These are phyloP conservation scores for Dactylis glomerata DNA, from an alignment of 176 grass and related monocot genomes.

Conservation along the genomic window DNA sequence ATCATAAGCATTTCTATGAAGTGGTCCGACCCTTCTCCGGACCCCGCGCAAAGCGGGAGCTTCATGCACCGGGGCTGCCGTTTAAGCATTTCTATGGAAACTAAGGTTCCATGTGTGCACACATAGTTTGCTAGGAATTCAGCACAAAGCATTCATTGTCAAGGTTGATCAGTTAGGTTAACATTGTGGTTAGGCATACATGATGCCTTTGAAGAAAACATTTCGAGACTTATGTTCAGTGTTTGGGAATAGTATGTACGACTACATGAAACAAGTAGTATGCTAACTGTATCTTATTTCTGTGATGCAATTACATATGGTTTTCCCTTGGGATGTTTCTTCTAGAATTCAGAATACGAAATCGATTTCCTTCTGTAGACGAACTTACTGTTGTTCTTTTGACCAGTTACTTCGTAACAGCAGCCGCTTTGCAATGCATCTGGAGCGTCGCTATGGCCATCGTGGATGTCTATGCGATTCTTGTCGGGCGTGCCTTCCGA, in stretches of 20 bases:
- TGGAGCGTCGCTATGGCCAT: constrained; percentile 76
- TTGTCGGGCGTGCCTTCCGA: constrained; percentile 69
- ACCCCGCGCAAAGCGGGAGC: no score
- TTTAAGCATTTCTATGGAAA: neutral
- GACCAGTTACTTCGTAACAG: constrained; percentile 72
- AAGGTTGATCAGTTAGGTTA: neutral
- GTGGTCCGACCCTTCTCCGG: no score
- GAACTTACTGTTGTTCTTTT: constrained; percentile 23
- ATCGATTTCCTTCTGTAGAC: neutral
- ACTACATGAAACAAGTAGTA: neutral
- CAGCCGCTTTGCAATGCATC: constrained; percentile 67
- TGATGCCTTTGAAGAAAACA: neutral
- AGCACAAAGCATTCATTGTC: neutral
- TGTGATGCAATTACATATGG: neutral
- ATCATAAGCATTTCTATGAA: neutral
- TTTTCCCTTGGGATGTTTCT: neutral
- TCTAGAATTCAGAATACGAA: neutral
- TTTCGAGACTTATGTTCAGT: neutral
- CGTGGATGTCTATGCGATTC: constrained; percentile 76
- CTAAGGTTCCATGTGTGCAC: neutral
- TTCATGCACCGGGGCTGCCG: no score
- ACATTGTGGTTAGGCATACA: neutral
- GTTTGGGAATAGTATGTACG: neutral
- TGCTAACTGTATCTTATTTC: neutral
- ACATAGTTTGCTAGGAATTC: neutral